Evolutionary conservation across 140 eudicot genomes (phyloP).

Genomic region (Bidens hawaiensis): DNA sequence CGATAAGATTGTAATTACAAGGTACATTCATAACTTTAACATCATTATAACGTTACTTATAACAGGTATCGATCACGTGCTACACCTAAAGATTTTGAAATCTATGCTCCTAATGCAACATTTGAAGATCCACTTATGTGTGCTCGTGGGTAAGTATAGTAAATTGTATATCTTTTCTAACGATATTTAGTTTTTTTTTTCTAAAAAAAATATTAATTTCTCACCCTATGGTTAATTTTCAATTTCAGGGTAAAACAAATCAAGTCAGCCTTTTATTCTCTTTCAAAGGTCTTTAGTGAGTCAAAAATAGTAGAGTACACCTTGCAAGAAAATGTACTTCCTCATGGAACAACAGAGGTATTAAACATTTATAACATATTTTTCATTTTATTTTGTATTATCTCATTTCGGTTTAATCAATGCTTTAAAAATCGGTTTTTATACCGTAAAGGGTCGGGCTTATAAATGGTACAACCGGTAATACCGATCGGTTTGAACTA

Average conservation of each 20-base stretch:
- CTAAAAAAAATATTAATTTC: neutral
- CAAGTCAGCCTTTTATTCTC: conserved; percentile 85
- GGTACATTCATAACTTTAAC: too few relatives aligned
- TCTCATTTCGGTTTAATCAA: too few relatives aligned
- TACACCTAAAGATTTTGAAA: conserved; percentile 65
- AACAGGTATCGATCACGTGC: conserved; percentile 69
- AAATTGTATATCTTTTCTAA: neutral
- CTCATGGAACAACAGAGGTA: conserved; percentile 75
- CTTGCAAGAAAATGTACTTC: conserved; percentile 48
- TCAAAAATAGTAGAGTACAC: conserved; percentile 74
- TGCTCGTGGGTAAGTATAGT: conserved; percentile 62
- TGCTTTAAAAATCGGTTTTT: too few relatives aligned
- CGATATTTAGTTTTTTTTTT: neutral
- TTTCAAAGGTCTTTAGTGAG: conserved; percentile 77
- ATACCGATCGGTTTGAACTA: too few relatives aligned
- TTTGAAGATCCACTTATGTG: conserved; percentile 93
- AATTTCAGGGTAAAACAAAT: conserved; percentile 77
- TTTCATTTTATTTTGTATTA: too few relatives aligned
- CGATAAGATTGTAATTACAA: too few relatives aligned
- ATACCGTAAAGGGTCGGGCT: too few relatives aligned
- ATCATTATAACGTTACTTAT: conserved; percentile 10
- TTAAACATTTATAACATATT: neutral
- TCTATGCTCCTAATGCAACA: conserved; percentile 77
- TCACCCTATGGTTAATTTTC: conserved; percentile 9
- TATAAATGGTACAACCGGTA: too few relatives aligned